Evolutionary conservation across 176 grass and related monocot genomes (phyloP), one percentile per base, ranked within the genome.

Genomic region (Tuctoria greenei): DNA sequence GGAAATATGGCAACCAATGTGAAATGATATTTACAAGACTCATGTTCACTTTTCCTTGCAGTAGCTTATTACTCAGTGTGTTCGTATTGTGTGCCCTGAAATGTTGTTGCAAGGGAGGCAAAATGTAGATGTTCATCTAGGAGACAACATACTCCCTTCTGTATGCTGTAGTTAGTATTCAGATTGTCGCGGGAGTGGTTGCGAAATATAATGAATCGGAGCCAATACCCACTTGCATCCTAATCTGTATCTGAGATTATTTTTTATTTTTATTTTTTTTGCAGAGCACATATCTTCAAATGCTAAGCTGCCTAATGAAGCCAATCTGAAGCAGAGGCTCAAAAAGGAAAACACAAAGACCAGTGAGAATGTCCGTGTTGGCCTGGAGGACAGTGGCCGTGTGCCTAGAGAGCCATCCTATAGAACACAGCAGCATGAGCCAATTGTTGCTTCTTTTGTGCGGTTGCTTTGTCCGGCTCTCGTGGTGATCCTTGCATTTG

Each of bases 401-500:
- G n/a, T 24, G 2, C 34, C 47, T 72, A 7, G 15, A 28, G 47
- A 66, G 37, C 0, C 76, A 66, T 45, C 67, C 49, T 72, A 25
- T 52, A 63, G 55, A 59, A 49, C 40, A 46, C 28, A 1, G 37
- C 50, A 20, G 16, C 10, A 7, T 72, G 34, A 31, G 38, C 6
- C 27, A 25, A 36, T 59, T 10, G 35, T 59, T 10, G 11, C 23
- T 62, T 51, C 35, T 14, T 63, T 61, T 42, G 43, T 26, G 50
- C 18, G 13, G 52, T 24, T 54, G 27, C 20, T 81, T 2, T 76
- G 45, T 47, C 12, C 64, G 26, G 58, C 58, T 23, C 15, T 81
- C 3, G 6, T 57, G 15, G 26, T 57, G 71, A 47, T 81, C 62
- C 64, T 86, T 61, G 37, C 80, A 4, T 57, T 86, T 79, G 71